phyloP scores from a whole-genome alignment of 441 rosid species.

The Daphne laureola region DNA sequence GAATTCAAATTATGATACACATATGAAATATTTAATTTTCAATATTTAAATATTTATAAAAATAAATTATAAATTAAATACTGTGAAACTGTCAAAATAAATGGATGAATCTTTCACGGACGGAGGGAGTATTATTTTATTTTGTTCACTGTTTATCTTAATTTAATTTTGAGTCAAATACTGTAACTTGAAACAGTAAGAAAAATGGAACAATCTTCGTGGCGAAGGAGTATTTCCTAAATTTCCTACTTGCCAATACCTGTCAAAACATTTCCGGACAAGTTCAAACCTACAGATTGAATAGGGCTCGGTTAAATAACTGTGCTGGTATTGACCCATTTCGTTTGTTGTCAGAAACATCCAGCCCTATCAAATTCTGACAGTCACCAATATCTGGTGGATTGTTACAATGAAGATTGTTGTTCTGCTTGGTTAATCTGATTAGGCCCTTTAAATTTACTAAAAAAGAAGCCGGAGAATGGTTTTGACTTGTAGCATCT shows the following conservation, averaged over 20 bases:
- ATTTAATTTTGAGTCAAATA: no score
- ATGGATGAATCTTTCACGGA: no score
- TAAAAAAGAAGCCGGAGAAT: slow-evolving; percentile 5
- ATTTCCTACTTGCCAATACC: slow-evolving; percentile 12
- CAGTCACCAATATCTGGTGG: slow-evolving; percentile 5
- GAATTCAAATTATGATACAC: no score
- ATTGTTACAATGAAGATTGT: slow-evolving; percentile 13
- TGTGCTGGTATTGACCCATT: slow-evolving; percentile 12
- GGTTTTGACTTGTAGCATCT: slow-evolving; percentile 18
- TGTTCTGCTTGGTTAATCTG: slow-evolving; percentile 1
- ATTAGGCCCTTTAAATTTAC: not conserved
- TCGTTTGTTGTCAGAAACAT: slow-evolving; percentile 13
- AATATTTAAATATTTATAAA: no score
- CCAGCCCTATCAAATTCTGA: slow-evolving; percentile 8
- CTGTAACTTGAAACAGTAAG: no score
- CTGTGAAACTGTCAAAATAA: no score
- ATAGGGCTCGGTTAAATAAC: slow-evolving; percentile 5
- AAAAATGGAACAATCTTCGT: no score
- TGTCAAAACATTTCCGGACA: slow-evolving; percentile 2
- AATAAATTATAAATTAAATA: no score
- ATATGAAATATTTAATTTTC: no score
- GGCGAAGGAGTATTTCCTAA: no score
- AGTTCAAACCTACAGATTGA: not conserved
- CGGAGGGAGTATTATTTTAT: no score
- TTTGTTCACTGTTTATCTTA: no score